Percentiles rank a stretch among this genome's conserved stretches.
These are phyloP conservation scores for Lojkania enalia DNA, from an alignment of 2,329 filamentous ascomycete genomes.

Conservation along the genomic window DNA sequence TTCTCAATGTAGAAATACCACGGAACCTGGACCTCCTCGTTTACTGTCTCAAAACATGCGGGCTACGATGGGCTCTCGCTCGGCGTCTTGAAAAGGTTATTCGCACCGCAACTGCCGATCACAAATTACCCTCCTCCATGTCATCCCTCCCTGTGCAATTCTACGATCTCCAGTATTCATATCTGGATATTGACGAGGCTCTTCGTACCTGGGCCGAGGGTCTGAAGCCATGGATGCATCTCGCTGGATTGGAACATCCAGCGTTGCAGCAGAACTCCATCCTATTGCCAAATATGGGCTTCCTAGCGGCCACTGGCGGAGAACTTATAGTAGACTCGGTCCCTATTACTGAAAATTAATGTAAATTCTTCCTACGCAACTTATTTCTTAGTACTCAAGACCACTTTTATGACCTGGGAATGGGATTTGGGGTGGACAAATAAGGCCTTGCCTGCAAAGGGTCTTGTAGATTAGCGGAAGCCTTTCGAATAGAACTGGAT, in stretches of 20 bases:
- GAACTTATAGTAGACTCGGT: no score
- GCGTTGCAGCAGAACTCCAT: constrained; percentile 12
- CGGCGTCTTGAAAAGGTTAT: constrained; percentile 28
- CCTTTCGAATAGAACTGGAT: no score
- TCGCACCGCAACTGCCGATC: constrained; percentile 29
- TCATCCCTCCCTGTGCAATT: constrained; percentile 28
- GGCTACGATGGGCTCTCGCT: constrained; percentile 26
- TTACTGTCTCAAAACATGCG: constrained; percentile 27
- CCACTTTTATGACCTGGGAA: no score
- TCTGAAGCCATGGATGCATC: constrained; percentile 21
- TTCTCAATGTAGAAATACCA: constrained; percentile 24
- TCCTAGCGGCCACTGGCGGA: no score
- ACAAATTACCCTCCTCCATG: constrained; percentile 23
- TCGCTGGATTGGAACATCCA: constrained; percentile 18
- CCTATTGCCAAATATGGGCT: constrained; percentile 13
- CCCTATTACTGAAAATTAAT: no score
- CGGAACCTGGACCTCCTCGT: constrained; percentile 28
- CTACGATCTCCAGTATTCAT: constrained; percentile 31
- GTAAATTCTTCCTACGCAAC: no score
- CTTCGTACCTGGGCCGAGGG: constrained; percentile 27
- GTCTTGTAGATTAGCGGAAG: no score
- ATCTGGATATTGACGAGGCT: constrained; percentile 30
- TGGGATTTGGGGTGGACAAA: no score
- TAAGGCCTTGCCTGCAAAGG: no score
- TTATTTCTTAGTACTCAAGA: no score